These are phyloP conservation scores for Rhinocladiella similis DNA, from an alignment of 2,329 filamentous ascomycete species.

Conservation along the genomic window DNA sequence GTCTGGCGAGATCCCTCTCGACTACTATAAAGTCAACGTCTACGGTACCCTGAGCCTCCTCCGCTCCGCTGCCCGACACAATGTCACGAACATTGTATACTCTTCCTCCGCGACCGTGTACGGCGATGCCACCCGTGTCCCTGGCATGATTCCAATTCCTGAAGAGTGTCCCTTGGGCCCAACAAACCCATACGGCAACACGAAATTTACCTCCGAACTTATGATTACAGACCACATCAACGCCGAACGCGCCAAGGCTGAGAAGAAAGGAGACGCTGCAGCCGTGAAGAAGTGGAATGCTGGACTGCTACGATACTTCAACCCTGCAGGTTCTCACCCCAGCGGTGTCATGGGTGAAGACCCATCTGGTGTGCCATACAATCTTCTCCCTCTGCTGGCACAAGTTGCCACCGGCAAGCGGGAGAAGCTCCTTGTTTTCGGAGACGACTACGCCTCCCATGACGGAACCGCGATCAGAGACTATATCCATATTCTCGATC, in stretches of 20 bases:
- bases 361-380: constrained; percentile 92
- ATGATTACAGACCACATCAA: constrained; percentile 90
- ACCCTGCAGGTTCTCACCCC: constrained; percentile 91
- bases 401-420: constrained; percentile 95
- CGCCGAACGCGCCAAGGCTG: constrained; percentile 77
- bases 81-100: constrained; percentile 97
- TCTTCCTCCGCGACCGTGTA: constrained; percentile 98
- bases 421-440: constrained; percentile 92
- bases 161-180: constrained; percentile 94
- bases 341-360: constrained; percentile 98
- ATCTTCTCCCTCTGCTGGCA: constrained; percentile 88
- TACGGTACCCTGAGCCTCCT: constrained; percentile 87
- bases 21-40: constrained; percentile 98
- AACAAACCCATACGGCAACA: constrained; percentile 97
- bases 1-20: constrained; percentile 87
- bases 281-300: constrained; percentile 83
- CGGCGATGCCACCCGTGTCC: constrained; percentile 92
- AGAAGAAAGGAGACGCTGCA: constrained; percentile 74
- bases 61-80: constrained; percentile 81
- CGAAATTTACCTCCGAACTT: constrained; percentile 87
- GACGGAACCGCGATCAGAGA: constrained; percentile 95
- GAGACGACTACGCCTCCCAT: constrained; percentile 86
- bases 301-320: constrained; percentile 94
- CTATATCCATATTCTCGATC: constrained; percentile 95
- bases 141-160: constrained; percentile 98